These are phyloP conservation scores for Chara braunii DNA, from an alignment of 139 green algal genomes.

Conservation along the genomic window DNA sequence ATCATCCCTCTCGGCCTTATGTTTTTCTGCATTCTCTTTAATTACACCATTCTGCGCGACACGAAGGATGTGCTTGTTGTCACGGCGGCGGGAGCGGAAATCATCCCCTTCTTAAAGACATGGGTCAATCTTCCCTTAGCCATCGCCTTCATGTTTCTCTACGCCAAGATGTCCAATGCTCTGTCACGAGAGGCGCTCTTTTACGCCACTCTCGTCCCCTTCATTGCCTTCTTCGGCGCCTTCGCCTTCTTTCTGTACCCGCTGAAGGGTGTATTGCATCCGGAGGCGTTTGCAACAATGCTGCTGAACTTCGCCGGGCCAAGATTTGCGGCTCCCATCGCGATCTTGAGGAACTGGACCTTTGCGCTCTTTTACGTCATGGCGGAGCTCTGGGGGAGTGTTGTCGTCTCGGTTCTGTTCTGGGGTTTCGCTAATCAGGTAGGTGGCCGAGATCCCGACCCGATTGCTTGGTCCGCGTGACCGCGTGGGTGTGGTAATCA, in stretches of 20 bases:
- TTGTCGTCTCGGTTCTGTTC: slow-evolving; percentile 98
- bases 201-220: slow-evolving; percentile 97
- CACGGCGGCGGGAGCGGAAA: slow-evolving; percentile 92
- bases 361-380: slow-evolving; percentile 99
- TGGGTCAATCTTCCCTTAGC: slow-evolving; percentile 39
- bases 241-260: slow-evolving; percentile 97
- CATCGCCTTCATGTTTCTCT: slow-evolving; percentile 89
- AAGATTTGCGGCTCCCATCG: slow-evolving; percentile 86
- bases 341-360: slow-evolving; percentile 97
- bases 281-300: slow-evolving; percentile 66
- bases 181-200: slow-evolving; percentile 82
- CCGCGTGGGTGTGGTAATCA: background rate
- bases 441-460: too few species aligned
- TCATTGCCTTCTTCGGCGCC: slow-evolving; percentile 92
- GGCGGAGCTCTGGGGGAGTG: slow-evolving; percentile 97
- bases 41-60: slow-evolving; percentile 99
- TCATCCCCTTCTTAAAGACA: slow-evolving; percentile 89
- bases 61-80: slow-evolving; percentile 96
- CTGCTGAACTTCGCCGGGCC: slow-evolving; percentile 65
- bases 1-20: slow-evolving; percentile 87
- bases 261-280: slow-evolving; percentile 79
- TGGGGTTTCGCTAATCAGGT: slow-evolving; percentile 95
- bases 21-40: slow-evolving; percentile 99
- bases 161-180: slow-evolving; percentile 84
- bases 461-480: too few species aligned